Percentiles rank a stretch among this genome's conserved stretches.
These are phyloP conservation scores for Phytophthora vignae DNA, from an alignment of 352 stramenopile genomes.

Conservation along the genomic window DNA sequence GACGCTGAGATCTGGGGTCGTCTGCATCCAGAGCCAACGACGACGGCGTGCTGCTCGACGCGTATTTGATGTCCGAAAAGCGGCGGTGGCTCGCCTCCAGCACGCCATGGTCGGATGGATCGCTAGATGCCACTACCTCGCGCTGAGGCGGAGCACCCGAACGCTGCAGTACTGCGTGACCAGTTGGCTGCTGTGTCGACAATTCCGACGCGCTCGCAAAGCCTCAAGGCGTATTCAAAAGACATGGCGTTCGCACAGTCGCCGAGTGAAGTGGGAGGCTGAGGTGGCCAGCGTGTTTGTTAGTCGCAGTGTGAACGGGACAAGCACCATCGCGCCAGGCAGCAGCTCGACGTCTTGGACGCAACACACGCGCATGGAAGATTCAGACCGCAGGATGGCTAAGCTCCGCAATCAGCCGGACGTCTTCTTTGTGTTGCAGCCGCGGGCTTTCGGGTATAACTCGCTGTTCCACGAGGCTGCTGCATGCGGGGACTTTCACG, in stretches of 20 bases:
- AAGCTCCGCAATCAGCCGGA: slow-evolving; percentile 54
- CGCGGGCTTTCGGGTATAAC: slow-evolving; percentile 64
- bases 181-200: slow-evolving; percentile 60
- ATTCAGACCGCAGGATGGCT: slow-evolving; percentile 69
- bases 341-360: slow-evolving; percentile 40
- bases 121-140: slow-evolving; percentile 49
- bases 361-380: slow-evolving; percentile 70
- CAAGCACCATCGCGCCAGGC: slow-evolving; percentile 14
- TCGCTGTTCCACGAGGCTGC: slow-evolving; percentile 77
- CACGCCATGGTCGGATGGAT: slow-evolving; percentile 64
- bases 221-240: slow-evolving; percentile 52
- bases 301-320: slow-evolving; percentile 9
- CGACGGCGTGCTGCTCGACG: slow-evolving; percentile 45
- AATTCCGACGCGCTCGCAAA: slow-evolving; percentile 43
- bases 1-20: slow-evolving; percentile 30
- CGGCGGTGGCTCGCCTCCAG: slow-evolving; percentile 52
- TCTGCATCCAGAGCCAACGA: slow-evolving; percentile 57
- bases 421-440: slow-evolving; percentile 64
- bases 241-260: slow-evolving; percentile 49
- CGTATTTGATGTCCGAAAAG: slow-evolving; percentile 27
- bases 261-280: slow-evolving; percentile 45
- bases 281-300: slow-evolving; percentile 66
- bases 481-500: slow-evolving; percentile 73
- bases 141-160: slow-evolving; percentile 35
- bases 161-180: slow-evolving; percentile 61